Base-by-base conservation (phyloP, 1,139 yeast genomes). In the Candida dubliniensis region DNA sequence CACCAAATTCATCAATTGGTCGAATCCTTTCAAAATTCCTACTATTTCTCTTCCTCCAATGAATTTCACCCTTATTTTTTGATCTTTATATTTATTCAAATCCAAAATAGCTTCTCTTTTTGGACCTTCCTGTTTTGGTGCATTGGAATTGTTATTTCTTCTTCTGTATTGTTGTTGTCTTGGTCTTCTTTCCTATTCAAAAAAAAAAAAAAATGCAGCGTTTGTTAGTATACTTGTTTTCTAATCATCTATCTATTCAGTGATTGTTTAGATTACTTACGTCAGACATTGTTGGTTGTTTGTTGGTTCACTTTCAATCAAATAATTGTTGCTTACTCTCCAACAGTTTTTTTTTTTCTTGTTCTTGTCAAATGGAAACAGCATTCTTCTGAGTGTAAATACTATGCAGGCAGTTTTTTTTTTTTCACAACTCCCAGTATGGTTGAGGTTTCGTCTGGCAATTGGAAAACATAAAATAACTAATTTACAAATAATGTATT, bases 1-100 rank as follows among this genome's bases (percentile, higher is more conserved):
- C 8, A 93, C 98, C 55, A 93, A 74, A 67, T 93, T 93, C 95
- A 91, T 86, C 64, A 90, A 76, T 63, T 87, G 95, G 63, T 93
- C 99, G 61, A 78, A 90, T 14, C 99, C 98, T 57, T 87, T 88
- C 55, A 93, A 76, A 0, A 71, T 67, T 23, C 99, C 99, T 24
- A 76, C 74, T 8, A 91, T 83, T 60, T 73, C 70, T 61, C 97
- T 79, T 11, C 96, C 97, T n/a, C 96, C 96, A 54, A 84, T 78
- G 60, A 93, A 82, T 59, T 87, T 83, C 46, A 90, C 95, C 55
- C 86, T 77, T 42, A 93, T 81, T 53, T 76, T 67, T 53, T 85
- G 76, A 61, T 88, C 95, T 57, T 82, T 80, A 61, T 87, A 88
- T 58, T 83, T 86, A 51, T 84, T 80, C 51, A 93, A 74, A 61